A percentile compares a stretch with the other conserved stretches of the same genome.
Conservation (phyloP, 805 yeast genomes). For the Vanderwaltozyma polyspora region DNA sequence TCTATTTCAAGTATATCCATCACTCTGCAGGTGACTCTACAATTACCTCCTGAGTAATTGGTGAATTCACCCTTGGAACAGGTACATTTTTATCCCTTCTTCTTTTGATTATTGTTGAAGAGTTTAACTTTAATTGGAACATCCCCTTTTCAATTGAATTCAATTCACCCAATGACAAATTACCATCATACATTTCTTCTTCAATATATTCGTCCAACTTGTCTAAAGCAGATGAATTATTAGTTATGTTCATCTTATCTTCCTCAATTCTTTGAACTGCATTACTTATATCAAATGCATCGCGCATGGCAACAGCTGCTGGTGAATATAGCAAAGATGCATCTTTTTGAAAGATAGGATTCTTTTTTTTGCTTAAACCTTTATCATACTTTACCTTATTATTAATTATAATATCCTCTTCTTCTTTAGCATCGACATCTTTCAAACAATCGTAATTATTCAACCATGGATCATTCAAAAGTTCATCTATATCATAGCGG, state of each 20-base stretch:
- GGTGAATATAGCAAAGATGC: conserved; percentile 40
- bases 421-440: no score
- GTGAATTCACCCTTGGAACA: no score
- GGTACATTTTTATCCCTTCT: conserved; percentile 20
- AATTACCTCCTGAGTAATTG: no score
- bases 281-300: conserved; percentile 76
- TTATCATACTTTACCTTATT: conserved; percentile 4
- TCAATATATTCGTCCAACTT: conserved; percentile 28
- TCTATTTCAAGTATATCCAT: no score
- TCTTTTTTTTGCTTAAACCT: conserved; percentile 13
- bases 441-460: conserved; percentile 21
- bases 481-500: conserved; percentile 57
- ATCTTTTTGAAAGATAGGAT: conserved; percentile 11
- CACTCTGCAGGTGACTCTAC: no score
- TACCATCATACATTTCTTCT: conserved; percentile 7
- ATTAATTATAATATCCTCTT: neutral
- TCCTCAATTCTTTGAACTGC: conserved; percentile 77
- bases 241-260: conserved; percentile 27
- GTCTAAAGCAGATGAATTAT: conserved; percentile 5
- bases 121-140: conserved; percentile 29
- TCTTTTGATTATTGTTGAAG: conserved; percentile 33
- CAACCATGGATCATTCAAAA: conserved; percentile 64
- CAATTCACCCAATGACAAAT: neutral
- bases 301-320: conserved; percentile 71
- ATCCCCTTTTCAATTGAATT: conserved; percentile 18